Evolutionary conservation across 2,329 filamentous ascomycete genomes (phyloP).

Genomic region (Orbilia oligospora): DNA sequence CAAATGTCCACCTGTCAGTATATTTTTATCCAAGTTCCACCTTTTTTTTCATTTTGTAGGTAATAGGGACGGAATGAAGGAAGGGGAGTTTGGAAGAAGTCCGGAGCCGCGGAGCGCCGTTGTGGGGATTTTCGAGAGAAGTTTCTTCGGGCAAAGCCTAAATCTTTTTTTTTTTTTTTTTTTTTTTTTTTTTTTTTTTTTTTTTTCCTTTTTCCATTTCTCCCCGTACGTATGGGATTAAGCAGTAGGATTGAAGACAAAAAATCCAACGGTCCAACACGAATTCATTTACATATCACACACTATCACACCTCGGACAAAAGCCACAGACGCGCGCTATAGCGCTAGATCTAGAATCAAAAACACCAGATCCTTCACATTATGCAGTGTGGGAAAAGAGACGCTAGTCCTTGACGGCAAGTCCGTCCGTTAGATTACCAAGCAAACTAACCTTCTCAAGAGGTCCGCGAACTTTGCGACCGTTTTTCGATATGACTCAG

Average conservation of each 20-base stretch:
- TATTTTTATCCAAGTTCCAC: neutral
- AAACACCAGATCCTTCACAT: neutral
- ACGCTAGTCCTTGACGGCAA: neutral
- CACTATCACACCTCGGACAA: neutral
- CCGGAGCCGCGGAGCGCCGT: constrained; percentile 29
- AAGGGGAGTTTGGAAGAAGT: constrained; percentile 1
- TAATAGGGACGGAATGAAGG: no score
- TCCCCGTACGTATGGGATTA: no score
- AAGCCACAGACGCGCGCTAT: constrained; percentile 25
- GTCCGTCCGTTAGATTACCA: constrained; percentile 19
- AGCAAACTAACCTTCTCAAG: neutral
- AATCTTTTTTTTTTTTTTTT: neutral
- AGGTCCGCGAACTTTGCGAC: neutral
- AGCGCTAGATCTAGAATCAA: neutral
- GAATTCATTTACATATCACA: neutral
- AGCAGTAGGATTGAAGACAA: no score
- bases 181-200: no score
- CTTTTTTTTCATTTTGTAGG: neutral
- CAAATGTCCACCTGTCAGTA: constrained; percentile 2
- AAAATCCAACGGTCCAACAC: constrained; percentile 38
- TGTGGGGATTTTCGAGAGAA: constrained; percentile 14
- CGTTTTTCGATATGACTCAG: neutral
- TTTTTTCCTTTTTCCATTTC: no score
- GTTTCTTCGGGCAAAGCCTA: constrained; percentile 29
- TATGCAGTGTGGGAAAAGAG: neutral